Percentiles rank a stretch among this genome's conserved stretches.
phyloP scores from a whole-genome alignment of 345 rosid species.

The Populus deltoides region DNA sequence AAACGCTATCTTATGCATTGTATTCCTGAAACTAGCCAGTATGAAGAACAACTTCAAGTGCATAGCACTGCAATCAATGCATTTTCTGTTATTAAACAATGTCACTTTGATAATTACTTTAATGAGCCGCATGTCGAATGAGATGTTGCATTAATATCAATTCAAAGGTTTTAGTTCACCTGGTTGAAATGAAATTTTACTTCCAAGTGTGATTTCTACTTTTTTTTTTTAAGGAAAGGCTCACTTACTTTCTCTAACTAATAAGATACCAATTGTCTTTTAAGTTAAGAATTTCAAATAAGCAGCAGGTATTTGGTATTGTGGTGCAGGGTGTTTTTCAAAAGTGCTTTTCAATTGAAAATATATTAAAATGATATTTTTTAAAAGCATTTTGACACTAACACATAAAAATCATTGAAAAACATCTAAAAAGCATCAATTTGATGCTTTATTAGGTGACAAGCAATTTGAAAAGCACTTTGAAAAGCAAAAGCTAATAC shows the following conservation, averaged over 20 bases:
- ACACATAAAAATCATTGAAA: no score
- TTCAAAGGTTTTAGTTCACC: not conserved
- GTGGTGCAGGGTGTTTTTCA: no score
- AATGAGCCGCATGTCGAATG: not conserved
- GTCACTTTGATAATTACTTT: not conserved
- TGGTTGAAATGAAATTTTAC: not conserved
- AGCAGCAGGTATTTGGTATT: no score
- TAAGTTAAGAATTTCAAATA: not conserved
- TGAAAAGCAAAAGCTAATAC: no score
- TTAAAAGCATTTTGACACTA: no score
- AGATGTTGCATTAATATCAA: not conserved
- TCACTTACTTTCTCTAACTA: not conserved
- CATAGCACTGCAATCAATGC: not conserved
- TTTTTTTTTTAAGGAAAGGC: not conserved
- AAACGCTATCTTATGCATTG: not conserved
- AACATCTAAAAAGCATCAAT: no score
- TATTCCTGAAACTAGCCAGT: not conserved
- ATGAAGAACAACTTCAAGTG: not conserved
- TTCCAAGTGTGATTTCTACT: not conserved
- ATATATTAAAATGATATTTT: no score
- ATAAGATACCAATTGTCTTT: no score
- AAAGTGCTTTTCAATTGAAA: no score
- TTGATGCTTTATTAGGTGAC: no score
- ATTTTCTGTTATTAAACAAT: no score
- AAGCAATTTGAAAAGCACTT: no score